A percentile compares a stretch with the other conserved stretches of the same genome.
Conservation (phyloP, 495 filamentous ascomycete genomes). For the Penicillium coffeae region DNA sequence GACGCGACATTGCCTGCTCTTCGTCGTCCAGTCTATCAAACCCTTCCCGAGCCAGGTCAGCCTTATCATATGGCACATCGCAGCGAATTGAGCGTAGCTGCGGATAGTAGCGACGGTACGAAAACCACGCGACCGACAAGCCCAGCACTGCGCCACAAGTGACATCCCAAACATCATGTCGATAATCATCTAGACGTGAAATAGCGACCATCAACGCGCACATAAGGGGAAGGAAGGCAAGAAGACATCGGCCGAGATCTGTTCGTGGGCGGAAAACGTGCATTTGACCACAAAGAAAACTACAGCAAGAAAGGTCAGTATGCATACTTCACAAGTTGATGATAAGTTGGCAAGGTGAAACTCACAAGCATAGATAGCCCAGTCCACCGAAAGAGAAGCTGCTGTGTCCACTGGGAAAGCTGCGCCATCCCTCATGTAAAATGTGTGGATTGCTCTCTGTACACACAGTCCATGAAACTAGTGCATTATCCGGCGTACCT, state of each 20-base stretch:
- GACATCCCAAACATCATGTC: slow-evolving; percentile 94
- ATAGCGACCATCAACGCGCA: slow-evolving; percentile 85
- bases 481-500: slow-evolving; percentile 58
- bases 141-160: slow-evolving; percentile 72
- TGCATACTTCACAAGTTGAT: not conserved
- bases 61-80: slow-evolving; percentile 51
- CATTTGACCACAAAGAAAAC: slow-evolving; percentile 74
- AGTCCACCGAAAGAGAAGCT: slow-evolving; percentile 83
- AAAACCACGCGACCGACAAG: slow-evolving; percentile 70
- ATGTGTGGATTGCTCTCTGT: slow-evolving; percentile 72
- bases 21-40: slow-evolving; percentile 50
- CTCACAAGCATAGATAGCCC: slow-evolving; percentile 70
- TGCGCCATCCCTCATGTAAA: slow-evolving; percentile 89
- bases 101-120: slow-evolving; percentile 71
- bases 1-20: slow-evolving; percentile 23
- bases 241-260: slow-evolving; percentile 62
- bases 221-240: slow-evolving; percentile 60
- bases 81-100: slow-evolving; percentile 45
- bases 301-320: slow-evolving; percentile 14
- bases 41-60: slow-evolving; percentile 33
- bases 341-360: not conserved
- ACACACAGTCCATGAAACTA: slow-evolving; percentile 76
- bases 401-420: slow-evolving; percentile 86
- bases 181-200: slow-evolving; percentile 87
- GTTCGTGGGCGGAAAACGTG: slow-evolving; percentile 71